Base-by-base conservation (phyloP, 495 filamentous ascomycete genomes). In the Lentithecium fluviatile region DNA sequence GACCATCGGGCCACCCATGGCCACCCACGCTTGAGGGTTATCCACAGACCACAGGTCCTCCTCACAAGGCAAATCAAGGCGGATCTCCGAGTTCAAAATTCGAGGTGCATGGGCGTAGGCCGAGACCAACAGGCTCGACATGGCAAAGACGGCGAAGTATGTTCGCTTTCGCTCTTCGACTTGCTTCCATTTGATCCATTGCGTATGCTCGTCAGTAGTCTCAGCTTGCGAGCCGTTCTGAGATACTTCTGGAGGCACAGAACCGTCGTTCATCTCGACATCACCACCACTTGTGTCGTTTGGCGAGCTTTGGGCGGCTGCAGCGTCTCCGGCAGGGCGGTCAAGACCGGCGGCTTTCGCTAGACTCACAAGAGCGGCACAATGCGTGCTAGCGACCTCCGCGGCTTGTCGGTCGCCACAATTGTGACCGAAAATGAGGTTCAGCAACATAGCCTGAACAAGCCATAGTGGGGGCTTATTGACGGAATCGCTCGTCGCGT, bases 401-500 rank as follows among this genome's bases (percentile, higher is more conserved):
- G 89, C 89, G 13, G 90, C 87, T 34, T 80, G 84, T 75, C 93
- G 94, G 69, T 98, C 93, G 24, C 89, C 95, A 71, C 90, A 96
- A 64, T 95, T 91, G 66, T 97, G 90, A 10, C 95, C 95, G 66
- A 96, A 98, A 11, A 97, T 88, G 34, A 97, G 89, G 74, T 96
- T 97, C 40, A 98, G 80, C 26, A 98, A 80, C 94, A 98, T 97
- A 0, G 94, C 92, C 69, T 98, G 94, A n/a, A 98, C 90, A 25
- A 98, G 80, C 94, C 94, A 97, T 49, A 97, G 79, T 1, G 94
- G 94, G 12, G 91, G 96, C 37, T 85, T 83, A 64, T 94, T 88
- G 43, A 86, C 78, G 1, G 85, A 80, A 64, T 93, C 88, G 56
- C 82, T 79, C 20, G 79, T 72, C 21, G 82, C 73, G 65, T 82